A percentile compares a stretch with the other conserved stretches of the same genome.
Conservation (phyloP, 2,329 filamentous ascomycete species). For the Geoglossum cookeanum region DNA sequence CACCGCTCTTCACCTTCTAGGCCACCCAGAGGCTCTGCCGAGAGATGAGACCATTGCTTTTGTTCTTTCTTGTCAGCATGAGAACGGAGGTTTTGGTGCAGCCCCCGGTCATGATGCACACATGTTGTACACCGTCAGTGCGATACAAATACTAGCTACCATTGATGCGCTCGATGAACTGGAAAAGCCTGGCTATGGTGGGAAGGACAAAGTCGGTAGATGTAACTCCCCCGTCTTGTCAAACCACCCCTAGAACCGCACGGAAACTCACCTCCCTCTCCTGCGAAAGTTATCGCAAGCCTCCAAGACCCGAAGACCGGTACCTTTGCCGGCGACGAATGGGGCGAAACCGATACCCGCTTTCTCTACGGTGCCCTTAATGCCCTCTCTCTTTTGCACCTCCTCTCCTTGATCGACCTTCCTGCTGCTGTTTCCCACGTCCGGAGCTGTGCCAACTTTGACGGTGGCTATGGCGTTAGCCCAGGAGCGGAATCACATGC, state of each 20-base stretch:
- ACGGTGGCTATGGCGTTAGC: slow-evolving; percentile 78
- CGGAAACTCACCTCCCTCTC: neutral
- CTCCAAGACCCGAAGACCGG: slow-evolving; percentile 68
- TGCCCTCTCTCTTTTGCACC: slow-evolving; percentile 63
- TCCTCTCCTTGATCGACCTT: slow-evolving; percentile 57
- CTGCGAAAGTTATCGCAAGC: slow-evolving; percentile 47
- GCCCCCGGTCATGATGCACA: slow-evolving; percentile 90
- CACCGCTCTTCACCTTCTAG: slow-evolving; percentile 69
- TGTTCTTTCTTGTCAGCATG: slow-evolving; percentile 84
- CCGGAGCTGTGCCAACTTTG: slow-evolving; percentile 71
- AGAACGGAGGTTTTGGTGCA: slow-evolving; percentile 79
- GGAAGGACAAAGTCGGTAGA: slow-evolving; percentile 53
- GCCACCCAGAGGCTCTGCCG: slow-evolving; percentile 62
- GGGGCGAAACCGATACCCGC: slow-evolving; percentile 88
- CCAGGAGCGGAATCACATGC: slow-evolving; percentile 89
- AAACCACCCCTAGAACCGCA: neutral
- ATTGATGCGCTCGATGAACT: slow-evolving; percentile 71
- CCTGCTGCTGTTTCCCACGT: slow-evolving; percentile 64
- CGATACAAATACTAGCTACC: slow-evolving; percentile 78
- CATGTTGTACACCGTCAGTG: slow-evolving; percentile 89
- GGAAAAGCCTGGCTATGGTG: slow-evolving; percentile 45
- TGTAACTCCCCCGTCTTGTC: slow-evolving; percentile 38
- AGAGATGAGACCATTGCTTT: slow-evolving; percentile 70
- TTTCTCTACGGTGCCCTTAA: slow-evolving; percentile 87
- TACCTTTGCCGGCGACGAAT: slow-evolving; percentile 84